These are phyloP conservation scores for Cystobasidiaceae sp. DNA, from an alignment of 1,284 basidiomycete species.

Conservation along the genomic window DNA sequence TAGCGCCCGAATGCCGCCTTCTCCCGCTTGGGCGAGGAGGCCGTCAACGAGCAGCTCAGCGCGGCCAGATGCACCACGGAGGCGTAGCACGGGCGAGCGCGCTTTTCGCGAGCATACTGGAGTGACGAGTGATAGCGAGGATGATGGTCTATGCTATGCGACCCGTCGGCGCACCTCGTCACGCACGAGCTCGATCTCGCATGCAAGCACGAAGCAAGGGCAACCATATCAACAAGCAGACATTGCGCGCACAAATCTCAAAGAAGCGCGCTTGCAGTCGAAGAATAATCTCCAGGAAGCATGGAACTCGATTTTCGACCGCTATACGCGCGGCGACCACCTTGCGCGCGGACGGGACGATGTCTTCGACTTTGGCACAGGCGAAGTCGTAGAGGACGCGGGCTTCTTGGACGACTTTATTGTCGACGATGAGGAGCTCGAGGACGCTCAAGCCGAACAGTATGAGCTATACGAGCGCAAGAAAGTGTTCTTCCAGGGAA, in stretches of 20 bases:
- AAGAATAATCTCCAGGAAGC: constrained; percentile 21
- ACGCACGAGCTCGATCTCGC: too few relatives aligned
- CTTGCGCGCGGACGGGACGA: constrained; percentile 16
- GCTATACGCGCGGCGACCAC: constrained; percentile 14
- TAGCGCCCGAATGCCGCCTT: too few relatives aligned
- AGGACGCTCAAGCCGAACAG: too few relatives aligned
- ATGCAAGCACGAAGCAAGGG: background rate
- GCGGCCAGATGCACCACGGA: too few relatives aligned
- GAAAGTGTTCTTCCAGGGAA: background rate
- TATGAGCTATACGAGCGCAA: too few relatives aligned
- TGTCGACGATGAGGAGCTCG: constrained; percentile 7
- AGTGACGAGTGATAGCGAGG: too few relatives aligned
- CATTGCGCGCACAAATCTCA: background rate
- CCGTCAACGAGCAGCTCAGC: too few relatives aligned
- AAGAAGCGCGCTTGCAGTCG: constrained; percentile 16
- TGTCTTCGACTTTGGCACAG: constrained; percentile 19
- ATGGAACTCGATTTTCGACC: constrained; percentile 24
- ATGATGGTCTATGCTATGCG: too few relatives aligned
- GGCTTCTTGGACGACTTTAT: constrained; percentile 20
- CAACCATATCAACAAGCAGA: background rate
- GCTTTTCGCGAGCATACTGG: too few relatives aligned
- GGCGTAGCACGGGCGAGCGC: too few relatives aligned
- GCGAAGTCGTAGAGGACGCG: constrained; percentile 18
- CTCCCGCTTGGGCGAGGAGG: too few relatives aligned
- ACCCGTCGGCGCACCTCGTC: too few relatives aligned